Conservation (phyloP, 129 eudicot species). For the Escallonia herrerae region DNA sequence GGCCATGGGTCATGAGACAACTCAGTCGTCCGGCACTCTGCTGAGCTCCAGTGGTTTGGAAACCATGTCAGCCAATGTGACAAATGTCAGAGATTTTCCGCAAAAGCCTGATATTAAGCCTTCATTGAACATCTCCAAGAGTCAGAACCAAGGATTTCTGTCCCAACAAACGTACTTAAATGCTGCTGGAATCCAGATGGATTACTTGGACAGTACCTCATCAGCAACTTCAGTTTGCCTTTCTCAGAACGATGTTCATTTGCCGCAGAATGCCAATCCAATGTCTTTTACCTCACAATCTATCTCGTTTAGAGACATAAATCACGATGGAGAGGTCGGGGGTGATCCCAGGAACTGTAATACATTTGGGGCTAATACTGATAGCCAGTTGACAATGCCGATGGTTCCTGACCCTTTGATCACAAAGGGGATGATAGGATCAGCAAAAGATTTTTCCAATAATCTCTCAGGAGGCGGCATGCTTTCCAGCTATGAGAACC, state of each 20-base stretch:
- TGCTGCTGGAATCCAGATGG: slow-evolving; percentile 54
- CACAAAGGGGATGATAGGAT: slow-evolving; percentile 51
- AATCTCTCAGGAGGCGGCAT: slow-evolving; percentile 58
- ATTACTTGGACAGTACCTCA: slow-evolving; percentile 83
- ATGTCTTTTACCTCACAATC: slow-evolving; percentile 65
- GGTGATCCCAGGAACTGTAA: slow-evolving; percentile 41
- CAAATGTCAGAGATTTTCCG: slow-evolving; percentile 41
- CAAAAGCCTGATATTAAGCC: slow-evolving; percentile 58
- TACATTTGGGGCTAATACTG: slow-evolving; percentile 44
- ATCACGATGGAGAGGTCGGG: slow-evolving; percentile 53
- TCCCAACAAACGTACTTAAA: slow-evolving; percentile 52
- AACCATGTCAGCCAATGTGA: slow-evolving; percentile 36
- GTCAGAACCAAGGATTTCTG: slow-evolving; percentile 57
- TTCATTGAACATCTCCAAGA: slow-evolving; percentile 48
- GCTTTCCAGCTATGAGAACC: slow-evolving; percentile 50
- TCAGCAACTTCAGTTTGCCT: slow-evolving; percentile 75
- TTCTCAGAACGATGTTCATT: slow-evolving; percentile 61
- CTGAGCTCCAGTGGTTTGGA: slow-evolving; percentile 44
- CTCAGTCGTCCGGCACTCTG: slow-evolving; percentile 43
- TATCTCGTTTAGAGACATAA: slow-evolving; percentile 40
- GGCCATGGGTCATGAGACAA: slow-evolving; percentile 37
- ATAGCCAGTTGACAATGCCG: slow-evolving; percentile 57
- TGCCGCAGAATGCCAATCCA: slow-evolving; percentile 44
- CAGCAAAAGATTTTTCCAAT: slow-evolving; percentile 58
- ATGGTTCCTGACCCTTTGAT: slow-evolving; percentile 61